phyloP scores from a whole-genome alignment of 495 filamentous ascomycete genomes.

The Ramalina peruviana region DNA sequence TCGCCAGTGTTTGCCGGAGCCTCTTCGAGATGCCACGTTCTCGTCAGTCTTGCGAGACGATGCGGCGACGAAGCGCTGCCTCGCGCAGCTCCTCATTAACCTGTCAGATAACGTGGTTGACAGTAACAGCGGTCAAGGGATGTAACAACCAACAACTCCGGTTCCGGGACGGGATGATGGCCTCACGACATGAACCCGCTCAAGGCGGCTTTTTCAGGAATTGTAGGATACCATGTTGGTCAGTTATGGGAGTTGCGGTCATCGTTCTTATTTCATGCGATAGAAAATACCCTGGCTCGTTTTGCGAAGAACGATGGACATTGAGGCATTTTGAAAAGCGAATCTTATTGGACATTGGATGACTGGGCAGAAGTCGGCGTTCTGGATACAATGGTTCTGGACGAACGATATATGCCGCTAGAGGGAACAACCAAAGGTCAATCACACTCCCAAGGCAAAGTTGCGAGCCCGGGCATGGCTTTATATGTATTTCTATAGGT shows the following conservation, averaged over 20 bases:
- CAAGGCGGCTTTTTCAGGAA: conserved; percentile 10
- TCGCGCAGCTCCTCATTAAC: conserved; percentile 92
- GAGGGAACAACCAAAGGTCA: too few species aligned
- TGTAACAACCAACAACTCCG: conserved; percentile 24
- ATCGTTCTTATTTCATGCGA: conserved; percentile 6
- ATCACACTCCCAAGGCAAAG: too few species aligned
- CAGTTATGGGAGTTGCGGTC: conserved; percentile 3
- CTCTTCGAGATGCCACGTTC: conserved; percentile 92
- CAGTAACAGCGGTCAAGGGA: conserved; percentile 29
- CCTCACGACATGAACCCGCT: conserved; percentile 14
- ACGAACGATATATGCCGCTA: too few species aligned
- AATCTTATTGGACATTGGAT: background rate
- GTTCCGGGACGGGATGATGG: conserved; percentile 1
- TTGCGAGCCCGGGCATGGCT: too few species aligned
- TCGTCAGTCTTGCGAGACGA: conserved; percentile 92
- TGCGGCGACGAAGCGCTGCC: conserved; percentile 93
- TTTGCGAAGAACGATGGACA: background rate
- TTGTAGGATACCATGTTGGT: conserved; percentile 18
- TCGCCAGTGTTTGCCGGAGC: conserved; percentile 91
- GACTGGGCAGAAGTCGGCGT: background rate
- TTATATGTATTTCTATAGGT: background rate
- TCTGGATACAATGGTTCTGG: background rate
- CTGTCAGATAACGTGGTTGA: conserved; percentile 86
- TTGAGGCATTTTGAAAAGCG: conserved; percentile 9
- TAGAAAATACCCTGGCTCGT: conserved; percentile 15